Evolutionary conservation across 805 yeast species (phyloP).

Genomic region (Teunomyces panamensis): DNA sequence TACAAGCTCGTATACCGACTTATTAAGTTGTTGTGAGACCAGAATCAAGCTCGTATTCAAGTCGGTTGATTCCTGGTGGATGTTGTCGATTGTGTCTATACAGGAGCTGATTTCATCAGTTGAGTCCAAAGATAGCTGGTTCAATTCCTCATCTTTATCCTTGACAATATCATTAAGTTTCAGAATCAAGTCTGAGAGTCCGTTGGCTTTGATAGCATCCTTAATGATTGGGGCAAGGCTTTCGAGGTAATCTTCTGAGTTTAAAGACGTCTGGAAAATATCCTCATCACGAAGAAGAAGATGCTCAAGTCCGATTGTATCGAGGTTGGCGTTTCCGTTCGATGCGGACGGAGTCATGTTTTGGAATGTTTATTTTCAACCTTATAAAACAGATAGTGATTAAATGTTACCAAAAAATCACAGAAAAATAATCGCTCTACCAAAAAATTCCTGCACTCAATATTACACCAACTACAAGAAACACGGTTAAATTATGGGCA

Average conservation of each 20-base stretch:
- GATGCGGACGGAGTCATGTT: slow-evolving; percentile 5
- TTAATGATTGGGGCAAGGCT: slow-evolving; percentile 75
- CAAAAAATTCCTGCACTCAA: slow-evolving; percentile 1
- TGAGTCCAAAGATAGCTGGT: slow-evolving; percentile 57
- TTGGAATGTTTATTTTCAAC: not conserved
- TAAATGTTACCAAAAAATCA: not conserved
- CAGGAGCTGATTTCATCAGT: slow-evolving; percentile 57
- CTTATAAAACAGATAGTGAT: not conserved
- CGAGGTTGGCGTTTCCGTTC: slow-evolving; percentile 3
- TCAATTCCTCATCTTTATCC: slow-evolving; percentile 61
- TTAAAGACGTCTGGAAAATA: slow-evolving; percentile 44
- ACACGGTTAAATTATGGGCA: slow-evolving; percentile 14
- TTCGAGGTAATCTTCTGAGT: slow-evolving; percentile 70
- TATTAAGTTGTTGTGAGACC: slow-evolving; percentile 56
- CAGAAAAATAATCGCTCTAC: not conserved
- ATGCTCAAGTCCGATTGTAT: slow-evolving; percentile 33
- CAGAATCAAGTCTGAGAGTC: slow-evolving; percentile 54
- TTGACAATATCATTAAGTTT: slow-evolving; percentile 55
- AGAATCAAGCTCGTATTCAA: slow-evolving; percentile 54
- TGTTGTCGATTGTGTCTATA: slow-evolving; percentile 58
- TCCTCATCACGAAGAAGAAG: slow-evolving; percentile 40
- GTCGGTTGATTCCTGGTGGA: slow-evolving; percentile 54
- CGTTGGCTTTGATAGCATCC: slow-evolving; percentile 53
- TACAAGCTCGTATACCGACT: slow-evolving; percentile 65
- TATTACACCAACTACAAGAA: not conserved